These are phyloP conservation scores for Didymellaceae sp. DNA, from an alignment of 2,329 filamentous ascomycete genomes.

Conservation along the genomic window DNA sequence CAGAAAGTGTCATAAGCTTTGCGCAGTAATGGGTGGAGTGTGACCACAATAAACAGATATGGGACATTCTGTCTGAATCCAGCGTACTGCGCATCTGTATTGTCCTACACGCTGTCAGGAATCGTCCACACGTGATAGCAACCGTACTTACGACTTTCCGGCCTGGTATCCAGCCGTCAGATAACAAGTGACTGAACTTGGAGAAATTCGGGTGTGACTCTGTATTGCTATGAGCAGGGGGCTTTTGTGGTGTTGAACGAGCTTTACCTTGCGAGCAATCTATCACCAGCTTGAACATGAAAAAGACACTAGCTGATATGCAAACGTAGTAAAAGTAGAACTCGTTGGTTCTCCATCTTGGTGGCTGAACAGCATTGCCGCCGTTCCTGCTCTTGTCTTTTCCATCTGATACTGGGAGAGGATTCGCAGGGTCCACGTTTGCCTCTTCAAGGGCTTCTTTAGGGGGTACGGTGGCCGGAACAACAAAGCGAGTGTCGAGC, in stretches of 20 bases:
- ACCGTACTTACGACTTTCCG: conserved; percentile 75
- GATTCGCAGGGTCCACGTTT: conserved; percentile 41
- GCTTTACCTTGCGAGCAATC: conserved; percentile 79
- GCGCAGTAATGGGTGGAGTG: conserved; percentile 80
- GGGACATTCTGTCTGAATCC: conserved; percentile 87
- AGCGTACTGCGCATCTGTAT: conserved; percentile 86
- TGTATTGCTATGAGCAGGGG: conserved; percentile 46
- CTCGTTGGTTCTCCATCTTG: conserved; percentile 86
- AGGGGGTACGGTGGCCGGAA: conserved; percentile 70
- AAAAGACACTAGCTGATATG: conserved; percentile 71
- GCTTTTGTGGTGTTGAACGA: not conserved
- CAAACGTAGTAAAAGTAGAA: conserved; percentile 81
- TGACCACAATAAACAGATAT: conserved; percentile 74
- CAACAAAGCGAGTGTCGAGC: conserved; percentile 75
- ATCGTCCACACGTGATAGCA: not conserved
- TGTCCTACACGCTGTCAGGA: conserved; percentile 64
- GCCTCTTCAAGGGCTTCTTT: conserved; percentile 47
- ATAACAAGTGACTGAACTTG: conserved; percentile 74
- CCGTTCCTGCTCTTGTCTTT: conserved; percentile 27
- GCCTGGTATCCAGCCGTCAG: conserved; percentile 88
- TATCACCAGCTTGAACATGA: conserved; percentile 91
- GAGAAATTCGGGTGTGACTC: conserved; percentile 81
- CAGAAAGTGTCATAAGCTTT: conserved; percentile 68
- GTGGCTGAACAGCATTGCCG: conserved; percentile 60
- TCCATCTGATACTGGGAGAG: conserved; percentile 34